phyloP scores from a whole-genome alignment of 805 yeast genomes.

The Tetrapisispora iriomotensis region DNA sequence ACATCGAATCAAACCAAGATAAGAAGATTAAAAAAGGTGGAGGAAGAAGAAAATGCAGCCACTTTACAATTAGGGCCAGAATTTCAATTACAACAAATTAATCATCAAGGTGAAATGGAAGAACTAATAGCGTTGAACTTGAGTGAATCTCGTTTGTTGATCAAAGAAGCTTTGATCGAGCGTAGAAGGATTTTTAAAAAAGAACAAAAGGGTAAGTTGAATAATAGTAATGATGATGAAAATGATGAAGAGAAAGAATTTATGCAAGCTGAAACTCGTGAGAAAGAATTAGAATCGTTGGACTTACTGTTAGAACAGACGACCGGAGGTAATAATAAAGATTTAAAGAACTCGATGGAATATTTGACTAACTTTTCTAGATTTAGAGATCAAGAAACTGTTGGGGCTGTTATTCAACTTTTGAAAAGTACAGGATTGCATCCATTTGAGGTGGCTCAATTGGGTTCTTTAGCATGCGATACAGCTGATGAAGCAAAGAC shows the following conservation, averaged over 20 bases:
- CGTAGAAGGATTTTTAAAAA: conserved; percentile 47
- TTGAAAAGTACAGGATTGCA: conserved; percentile 68
- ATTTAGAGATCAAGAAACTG: conserved; percentile 85
- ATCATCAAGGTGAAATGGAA: conserved; percentile 69
- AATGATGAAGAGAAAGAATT: conserved; percentile 28
- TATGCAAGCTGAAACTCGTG: conserved; percentile 40
- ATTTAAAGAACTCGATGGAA: conserved; percentile 83
- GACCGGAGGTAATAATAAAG: conserved; percentile 69
- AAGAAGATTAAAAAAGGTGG: conserved; percentile 55
- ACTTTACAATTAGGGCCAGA: conserved; percentile 85
- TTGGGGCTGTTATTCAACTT: conserved; percentile 84
- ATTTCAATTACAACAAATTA: conserved; percentile 69
- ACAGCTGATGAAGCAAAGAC: conserved; percentile 97
- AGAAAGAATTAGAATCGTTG: conserved; percentile 30
- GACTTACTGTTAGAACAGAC: conserved; percentile 28
- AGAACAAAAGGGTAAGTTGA: conserved; percentile 13
- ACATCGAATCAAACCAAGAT: conserved; percentile 84
- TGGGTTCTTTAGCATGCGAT: conserved; percentile 83
- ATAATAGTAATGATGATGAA: conserved; percentile 11
- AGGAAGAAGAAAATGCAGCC: conserved; percentile 90
- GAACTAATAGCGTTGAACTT: conserved; percentile 77
- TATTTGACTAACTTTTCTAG: conserved; percentile 78
- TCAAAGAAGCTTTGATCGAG: conserved; percentile 81
- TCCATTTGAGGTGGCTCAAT: conserved; percentile 91
- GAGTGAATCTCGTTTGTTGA: conserved; percentile 81